These are phyloP conservation scores for Microstroma glucosiphilum DNA, from an alignment of 1,284 basidiomycete genomes.

Conservation along the genomic window DNA sequence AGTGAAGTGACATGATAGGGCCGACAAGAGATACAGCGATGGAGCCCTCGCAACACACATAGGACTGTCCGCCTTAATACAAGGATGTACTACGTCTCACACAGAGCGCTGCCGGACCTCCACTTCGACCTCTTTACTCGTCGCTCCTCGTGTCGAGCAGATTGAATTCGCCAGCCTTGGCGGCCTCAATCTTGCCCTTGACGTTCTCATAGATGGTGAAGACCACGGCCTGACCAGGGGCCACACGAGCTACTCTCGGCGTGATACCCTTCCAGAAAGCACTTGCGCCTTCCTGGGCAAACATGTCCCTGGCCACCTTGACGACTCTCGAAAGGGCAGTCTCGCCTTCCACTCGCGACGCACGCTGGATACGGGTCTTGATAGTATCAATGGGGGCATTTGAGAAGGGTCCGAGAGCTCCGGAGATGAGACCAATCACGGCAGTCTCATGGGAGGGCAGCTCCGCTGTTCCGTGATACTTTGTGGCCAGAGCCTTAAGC, in stretches of 20 bases:
- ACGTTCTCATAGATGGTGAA: slow-evolving; percentile 54
- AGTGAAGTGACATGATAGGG: too few species aligned
- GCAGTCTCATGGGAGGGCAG: slow-evolving; percentile 85
- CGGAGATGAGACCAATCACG: slow-evolving; percentile 86
- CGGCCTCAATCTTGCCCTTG: slow-evolving; percentile 43
- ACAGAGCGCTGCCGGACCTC: too few species aligned
- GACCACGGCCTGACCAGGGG: slow-evolving; percentile 65
- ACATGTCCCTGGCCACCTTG: slow-evolving; percentile 83
- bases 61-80: too few species aligned
- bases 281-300: slow-evolving; percentile 75
- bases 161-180: slow-evolving; percentile 38
- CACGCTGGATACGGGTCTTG: slow-evolving; percentile 78
- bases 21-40: too few species aligned
- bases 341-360: slow-evolving; percentile 69
- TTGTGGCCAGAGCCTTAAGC: slow-evolving; percentile 74
- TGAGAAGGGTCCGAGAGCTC: slow-evolving; percentile 91
- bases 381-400: slow-evolving; percentile 97
- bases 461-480: slow-evolving; percentile 58
- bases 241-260: slow-evolving; percentile 88
- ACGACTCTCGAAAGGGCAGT: slow-evolving; percentile 68
- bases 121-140: slow-evolving; percentile 20
- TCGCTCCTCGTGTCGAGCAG: slow-evolving; percentile 38
- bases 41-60: too few species aligned
- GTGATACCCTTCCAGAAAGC: slow-evolving; percentile 86
- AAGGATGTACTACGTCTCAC: too few species aligned